Conservation (phyloP, 768 basidiomycete genomes). For the Auriculariales sp. region DNA sequence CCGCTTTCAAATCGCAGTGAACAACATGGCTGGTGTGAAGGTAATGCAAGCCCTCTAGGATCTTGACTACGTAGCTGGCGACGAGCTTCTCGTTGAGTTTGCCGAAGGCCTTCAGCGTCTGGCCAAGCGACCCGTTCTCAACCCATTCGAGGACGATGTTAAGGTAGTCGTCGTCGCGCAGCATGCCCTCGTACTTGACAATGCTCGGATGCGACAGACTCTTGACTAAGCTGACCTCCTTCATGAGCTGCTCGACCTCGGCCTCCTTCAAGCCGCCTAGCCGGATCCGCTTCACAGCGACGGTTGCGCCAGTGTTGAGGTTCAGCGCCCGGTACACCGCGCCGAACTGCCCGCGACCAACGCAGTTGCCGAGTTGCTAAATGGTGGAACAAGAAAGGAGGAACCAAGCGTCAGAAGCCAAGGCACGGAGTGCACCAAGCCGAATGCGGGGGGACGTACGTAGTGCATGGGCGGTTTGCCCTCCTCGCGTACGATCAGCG, state of each 20-base stretch:
- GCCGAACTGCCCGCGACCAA: conserved; percentile 94
- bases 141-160: conserved; percentile 93
- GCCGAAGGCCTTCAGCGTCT: conserved; percentile 87
- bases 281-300: conserved; percentile 95
- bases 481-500: conserved; percentile 65
- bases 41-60: conserved; percentile 89
- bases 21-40: conserved; percentile 76
- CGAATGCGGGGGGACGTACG: conserved; percentile 49
- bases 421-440: conserved; percentile 6
- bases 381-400: not conserved
- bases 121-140: conserved; percentile 90
- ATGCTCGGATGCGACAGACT: conserved; percentile 86
- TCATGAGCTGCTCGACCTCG: conserved; percentile 83
- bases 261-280: conserved; percentile 83
- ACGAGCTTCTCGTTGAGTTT: conserved; percentile 86
- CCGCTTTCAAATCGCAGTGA: conserved; percentile 96
- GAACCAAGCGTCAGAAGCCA: not conserved
- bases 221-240: conserved; percentile 87
- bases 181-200: conserved; percentile 96
- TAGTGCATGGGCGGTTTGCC: conserved; percentile 69
- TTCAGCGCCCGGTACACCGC: conserved; percentile 92
- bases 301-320: conserved; percentile 87
- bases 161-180: conserved; percentile 71
- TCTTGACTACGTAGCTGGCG: conserved; percentile 88
- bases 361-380: conserved; percentile 95